phyloP scores from a whole-genome alignment of 2,329 filamentous ascomycete genomes.

The Cytospora schulzeri region DNA sequence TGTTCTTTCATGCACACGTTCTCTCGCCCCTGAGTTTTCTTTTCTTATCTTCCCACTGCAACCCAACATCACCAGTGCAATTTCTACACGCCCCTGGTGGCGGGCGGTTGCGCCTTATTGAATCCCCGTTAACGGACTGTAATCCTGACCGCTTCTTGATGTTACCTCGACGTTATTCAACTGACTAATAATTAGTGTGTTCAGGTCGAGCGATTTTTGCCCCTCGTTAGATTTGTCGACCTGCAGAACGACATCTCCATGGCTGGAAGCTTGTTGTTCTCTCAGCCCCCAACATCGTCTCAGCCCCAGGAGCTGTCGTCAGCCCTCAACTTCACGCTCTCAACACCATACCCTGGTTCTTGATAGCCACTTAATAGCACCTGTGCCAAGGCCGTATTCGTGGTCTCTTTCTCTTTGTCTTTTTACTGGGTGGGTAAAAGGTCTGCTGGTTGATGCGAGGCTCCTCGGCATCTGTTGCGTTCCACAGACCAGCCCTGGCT shows the following conservation, averaged over 20 bases:
- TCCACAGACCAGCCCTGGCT: conserved; percentile 8
- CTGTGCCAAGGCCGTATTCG: not conserved
- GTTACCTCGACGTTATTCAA: conserved; percentile 4
- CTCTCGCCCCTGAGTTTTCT: not conserved
- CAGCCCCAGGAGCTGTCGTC: conserved; percentile 18
- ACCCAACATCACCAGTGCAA: not conserved
- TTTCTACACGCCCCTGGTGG: not conserved
- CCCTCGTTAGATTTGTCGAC: not conserved
- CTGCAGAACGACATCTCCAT: conserved; percentile 8
- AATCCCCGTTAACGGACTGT: conserved; percentile 1
- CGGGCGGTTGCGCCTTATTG: not conserved
- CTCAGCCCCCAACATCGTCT: conserved; percentile 15
- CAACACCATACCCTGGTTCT: not conserved
- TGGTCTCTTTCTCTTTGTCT: not conserved
- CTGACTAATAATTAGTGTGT: conserved; percentile 15
- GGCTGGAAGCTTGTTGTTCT: not conserved
- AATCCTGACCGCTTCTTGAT: conserved; percentile 16
- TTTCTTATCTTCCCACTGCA: not conserved
- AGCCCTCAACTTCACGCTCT: conserved; percentile 11
- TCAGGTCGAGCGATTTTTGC: conserved; percentile 1
- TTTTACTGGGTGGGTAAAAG: not conserved
- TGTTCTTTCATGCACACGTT: not conserved
- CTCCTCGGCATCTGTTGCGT: conserved; percentile 8
- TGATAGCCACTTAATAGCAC: not conserved
- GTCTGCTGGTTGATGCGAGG: not conserved